Base-by-base conservation (phyloP, 257 asterid genomes). In the Cinchona pubescens region DNA sequence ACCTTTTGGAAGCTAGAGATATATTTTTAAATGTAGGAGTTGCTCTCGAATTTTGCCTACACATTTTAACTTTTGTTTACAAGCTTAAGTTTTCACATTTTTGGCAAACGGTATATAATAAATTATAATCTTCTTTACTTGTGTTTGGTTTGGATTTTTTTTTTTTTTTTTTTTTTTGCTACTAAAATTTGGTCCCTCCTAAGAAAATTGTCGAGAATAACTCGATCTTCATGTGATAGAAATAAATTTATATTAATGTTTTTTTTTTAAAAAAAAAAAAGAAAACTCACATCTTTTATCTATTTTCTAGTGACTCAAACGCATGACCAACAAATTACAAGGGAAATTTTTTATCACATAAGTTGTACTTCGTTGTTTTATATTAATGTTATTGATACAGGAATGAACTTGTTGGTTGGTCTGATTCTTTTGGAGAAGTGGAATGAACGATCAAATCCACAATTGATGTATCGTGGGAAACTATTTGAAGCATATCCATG, bases 21-120 rank as follows among this genome's bases (percentile, higher is more conserved):
- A 53, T 58, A 71, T 75, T 71, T 66, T 40, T 13, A 46, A 65
- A 45, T 46, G 67, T 66, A 64, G 81, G 72, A 63, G 40, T 58
- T 30, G 32, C 67, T n/a, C 51, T 12, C 38, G 46, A 34, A 40
- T 55, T 60, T 72, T 30, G 40, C 61, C 38, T 29, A 67, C 45
- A 23, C 43, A 11, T 27, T 19, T 27, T 40, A 10, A 40, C 45
- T 37, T 42, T 38, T 71, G 42, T 42, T 67, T 73, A 21, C 16
- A 30, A 51, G n/a, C 5, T 32, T 43, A 55, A 68, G 38, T n/a
- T 58, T n/a, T 43, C 32, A 18, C 34, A 12, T 55, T 53, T 71
- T 56, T 37, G 59, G 58, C 43, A 59, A n/a, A 72, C 43, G 29
- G 68, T 72, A 72, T 3, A 72, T 67, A 58, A 72, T 71, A 71